phyloP scores from a whole-genome alignment of 2,329 filamentous ascomycete genomes.

The Talaromyces islandicus region DNA sequence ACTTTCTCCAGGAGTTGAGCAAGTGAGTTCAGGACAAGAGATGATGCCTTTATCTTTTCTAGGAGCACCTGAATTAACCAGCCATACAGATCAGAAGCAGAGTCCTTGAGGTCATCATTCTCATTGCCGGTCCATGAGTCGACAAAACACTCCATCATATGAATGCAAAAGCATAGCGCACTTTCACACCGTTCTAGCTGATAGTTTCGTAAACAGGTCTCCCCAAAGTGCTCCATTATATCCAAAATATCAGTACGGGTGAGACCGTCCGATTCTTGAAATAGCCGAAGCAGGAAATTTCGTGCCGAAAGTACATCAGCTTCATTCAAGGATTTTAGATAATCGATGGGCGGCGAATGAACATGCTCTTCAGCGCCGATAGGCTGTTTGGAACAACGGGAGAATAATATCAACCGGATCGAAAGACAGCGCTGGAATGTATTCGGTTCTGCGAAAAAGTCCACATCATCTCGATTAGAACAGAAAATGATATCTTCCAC shows the following conservation, averaged over 20 bases:
- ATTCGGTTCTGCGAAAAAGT: conserved; percentile 24
- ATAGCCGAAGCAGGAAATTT: conserved; percentile 25
- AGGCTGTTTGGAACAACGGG: conserved; percentile 2
- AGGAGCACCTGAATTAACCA: conserved; percentile 67
- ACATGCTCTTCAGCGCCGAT: neutral
- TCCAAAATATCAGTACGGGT: conserved; percentile 32
- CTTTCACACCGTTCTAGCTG: conserved; percentile 69
- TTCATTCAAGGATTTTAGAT: conserved; percentile 31
- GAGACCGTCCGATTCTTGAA: conserved; percentile 21
- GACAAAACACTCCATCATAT: conserved; percentile 60
- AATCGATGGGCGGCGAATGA: conserved; percentile 22
- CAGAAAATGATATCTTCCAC: conserved; percentile 20
- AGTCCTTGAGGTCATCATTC: conserved; percentile 55
- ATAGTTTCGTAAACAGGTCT: conserved; percentile 46
- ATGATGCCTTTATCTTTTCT: conserved; percentile 63
- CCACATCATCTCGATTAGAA: conserved; percentile 26
- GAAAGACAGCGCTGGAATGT: conserved; percentile 33
- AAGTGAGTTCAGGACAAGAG: conserved; percentile 61
- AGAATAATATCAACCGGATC: conserved; percentile 27
- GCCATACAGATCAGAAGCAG: conserved; percentile 69
- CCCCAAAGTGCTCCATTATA: conserved; percentile 44
- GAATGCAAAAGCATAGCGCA: conserved; percentile 61
- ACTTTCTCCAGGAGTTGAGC: conserved; percentile 65
- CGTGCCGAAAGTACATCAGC: conserved; percentile 32
- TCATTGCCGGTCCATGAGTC: conserved; percentile 56